Evolutionary conservation across 805 yeast genomes (phyloP).

Genomic region (Cyberlindnera americana): DNA sequence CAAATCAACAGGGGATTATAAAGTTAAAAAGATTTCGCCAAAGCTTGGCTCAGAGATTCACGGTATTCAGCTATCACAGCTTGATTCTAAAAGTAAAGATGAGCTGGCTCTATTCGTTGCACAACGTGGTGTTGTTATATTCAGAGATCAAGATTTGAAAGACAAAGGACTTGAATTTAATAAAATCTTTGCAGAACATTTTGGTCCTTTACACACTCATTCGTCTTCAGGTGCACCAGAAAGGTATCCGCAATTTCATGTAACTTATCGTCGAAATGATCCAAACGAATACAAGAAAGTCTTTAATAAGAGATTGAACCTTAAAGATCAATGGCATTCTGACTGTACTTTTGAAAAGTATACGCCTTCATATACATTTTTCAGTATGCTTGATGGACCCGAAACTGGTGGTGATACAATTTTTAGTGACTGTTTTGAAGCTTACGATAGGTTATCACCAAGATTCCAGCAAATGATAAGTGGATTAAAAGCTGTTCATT

Average conservation of each 20-base stretch:
- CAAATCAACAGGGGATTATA: conserved; percentile 20
- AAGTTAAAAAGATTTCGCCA: conserved; percentile 50
- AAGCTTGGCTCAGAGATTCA: conserved; percentile 62
- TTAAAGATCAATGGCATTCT: conserved; percentile 17
- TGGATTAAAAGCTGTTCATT: conserved; percentile 42
- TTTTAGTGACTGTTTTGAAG: conserved; percentile 51
- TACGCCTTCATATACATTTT: conserved; percentile 35
- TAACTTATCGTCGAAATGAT: conserved; percentile 36
- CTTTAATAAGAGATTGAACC: conserved; percentile 18
- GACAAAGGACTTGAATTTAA: conserved; percentile 45
- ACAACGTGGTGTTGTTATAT: conserved; percentile 63
- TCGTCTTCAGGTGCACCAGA: conserved; percentile 71
- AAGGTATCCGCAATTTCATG: conserved; percentile 59
- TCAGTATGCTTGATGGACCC: conserved; percentile 50
- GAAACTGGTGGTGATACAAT: conserved; percentile 51
- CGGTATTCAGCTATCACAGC: conserved; percentile 56
- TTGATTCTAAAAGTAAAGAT: conserved; percentile 54
- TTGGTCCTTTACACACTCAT: conserved; percentile 70
- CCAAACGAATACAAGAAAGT: conserved; percentile 31
- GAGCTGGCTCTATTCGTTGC: conserved; percentile 69
- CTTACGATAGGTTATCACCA: conserved; percentile 51
- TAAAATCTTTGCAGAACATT: conserved; percentile 54
- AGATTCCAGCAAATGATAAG: conserved; percentile 43
- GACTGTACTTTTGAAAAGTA: conserved; percentile 14
- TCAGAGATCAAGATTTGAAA: conserved; percentile 64